Percentiles rank a stretch among this genome's conserved stretches.
Evolutionary conservation across 192 early-diverging fungal species (phyloP).

Genomic region (Endogone sp.): DNA sequence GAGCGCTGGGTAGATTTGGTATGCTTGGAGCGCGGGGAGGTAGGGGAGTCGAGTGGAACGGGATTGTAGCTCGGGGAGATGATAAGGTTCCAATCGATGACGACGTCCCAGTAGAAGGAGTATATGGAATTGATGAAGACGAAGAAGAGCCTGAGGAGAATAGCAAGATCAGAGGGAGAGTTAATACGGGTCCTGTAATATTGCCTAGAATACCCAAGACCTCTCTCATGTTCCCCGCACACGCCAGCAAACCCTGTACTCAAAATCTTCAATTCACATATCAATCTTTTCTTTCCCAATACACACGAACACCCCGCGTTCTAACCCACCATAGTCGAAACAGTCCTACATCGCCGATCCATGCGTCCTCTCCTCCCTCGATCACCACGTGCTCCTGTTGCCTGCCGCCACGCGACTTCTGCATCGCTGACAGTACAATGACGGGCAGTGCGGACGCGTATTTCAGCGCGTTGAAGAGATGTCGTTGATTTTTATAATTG

Average conservation of each 20-base stretch:
- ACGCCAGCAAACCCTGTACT: neutral
- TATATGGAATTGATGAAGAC: conserved; percentile 87
- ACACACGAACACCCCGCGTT: neutral
- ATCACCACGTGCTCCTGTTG: conserved; percentile 1
- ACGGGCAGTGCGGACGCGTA: conserved; percentile 85
- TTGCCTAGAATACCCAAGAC: too few species aligned
- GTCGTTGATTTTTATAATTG: conserved; percentile 50
- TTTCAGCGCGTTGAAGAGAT: conserved; percentile 90
- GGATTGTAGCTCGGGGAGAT: conserved; percentile 1
- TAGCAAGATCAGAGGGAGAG: conserved; percentile 2
- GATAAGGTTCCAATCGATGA: conserved; percentile 83
- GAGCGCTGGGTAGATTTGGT: conserved; percentile 5
- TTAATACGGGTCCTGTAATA: too few species aligned
- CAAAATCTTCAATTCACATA: neutral
- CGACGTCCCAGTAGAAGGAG: conserved; percentile 95
- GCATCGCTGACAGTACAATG: conserved; percentile 51
- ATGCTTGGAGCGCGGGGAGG: neutral
- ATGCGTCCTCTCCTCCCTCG: conserved; percentile 16
- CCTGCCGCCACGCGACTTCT: conserved; percentile 37
- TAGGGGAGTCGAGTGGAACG: neutral
- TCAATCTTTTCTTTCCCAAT: neutral
- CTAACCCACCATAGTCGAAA: conserved; percentile 36
- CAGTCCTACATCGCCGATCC: conserved; percentile 18
- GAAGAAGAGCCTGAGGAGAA: conserved; percentile 53
- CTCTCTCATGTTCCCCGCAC: too few species aligned